Evolutionary conservation across 768 basidiomycete genomes (phyloP), one percentile per base, ranked within the genome.

Genomic region (Trametopsis cervina): DNA sequence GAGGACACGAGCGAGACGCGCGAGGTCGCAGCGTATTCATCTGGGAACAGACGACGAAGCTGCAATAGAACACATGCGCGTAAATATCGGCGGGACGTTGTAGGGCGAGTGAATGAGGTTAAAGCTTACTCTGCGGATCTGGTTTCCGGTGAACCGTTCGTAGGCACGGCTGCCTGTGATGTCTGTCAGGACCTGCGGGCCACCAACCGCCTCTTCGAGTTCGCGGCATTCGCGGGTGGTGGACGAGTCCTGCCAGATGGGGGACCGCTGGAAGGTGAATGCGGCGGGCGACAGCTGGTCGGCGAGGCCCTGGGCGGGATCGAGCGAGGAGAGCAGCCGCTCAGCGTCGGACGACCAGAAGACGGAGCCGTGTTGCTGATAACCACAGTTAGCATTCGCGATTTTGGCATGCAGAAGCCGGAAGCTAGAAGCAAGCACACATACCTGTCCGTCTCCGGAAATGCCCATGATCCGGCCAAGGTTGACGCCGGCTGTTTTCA

Each of bases 211-310:
- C 0, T 69, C 72, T 58, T 91, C 86, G 37, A 93, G 66, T 49
- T 71, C 74, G 47, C 68, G 67, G 59, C 90, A 93, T 55, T 92
- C 88, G 37, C 67, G 65, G 0, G 80, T 83, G 0, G 89, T 92
- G 0, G 88, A 90, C 1, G 88, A 89, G 64, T 93, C 91, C 62
- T 93, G 89, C 90, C 91, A 94, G 59, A 92, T 92, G 9, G 89
- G 89, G 3, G 84, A 77, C 52, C 73, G 73, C 1, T 70, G 70
- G 11, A 80, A 65, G 4, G 87, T 80, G 63, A 92, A 90, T 2
- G 88, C 88, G 6, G 58, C 61, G 0, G 76, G 78, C 17, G 69
- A 65, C 29, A 92, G 67, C 55, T 90, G 87, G 2, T 75, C 71
- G 9, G 69, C 67, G 7, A 91, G 67, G 1, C 76, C 60, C 44